Percentiles rank a stretch among this genome's conserved stretches.
These are phyloP conservation scores for Crithidia thermophila DNA, from an alignment of 208 protist genomes.

Conservation along the genomic window DNA sequence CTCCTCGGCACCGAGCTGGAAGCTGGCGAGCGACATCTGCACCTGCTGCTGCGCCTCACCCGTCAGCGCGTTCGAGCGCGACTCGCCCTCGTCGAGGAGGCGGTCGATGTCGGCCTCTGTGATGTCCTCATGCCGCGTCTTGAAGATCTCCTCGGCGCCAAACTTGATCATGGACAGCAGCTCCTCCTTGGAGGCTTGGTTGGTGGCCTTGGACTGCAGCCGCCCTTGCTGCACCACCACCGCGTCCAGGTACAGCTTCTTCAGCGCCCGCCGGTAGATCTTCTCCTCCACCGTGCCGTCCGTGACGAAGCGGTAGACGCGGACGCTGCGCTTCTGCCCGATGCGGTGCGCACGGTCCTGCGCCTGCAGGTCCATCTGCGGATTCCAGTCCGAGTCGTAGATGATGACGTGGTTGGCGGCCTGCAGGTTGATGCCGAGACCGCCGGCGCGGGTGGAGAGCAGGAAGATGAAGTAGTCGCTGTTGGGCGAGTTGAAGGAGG, in stretches of 20 bases:
- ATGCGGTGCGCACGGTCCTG: conserved; percentile 98
- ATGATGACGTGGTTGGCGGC: conserved; percentile 99
- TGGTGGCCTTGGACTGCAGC: conserved; percentile 54
- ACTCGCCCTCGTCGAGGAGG: conserved; percentile 93
- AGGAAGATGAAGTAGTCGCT: conserved; percentile 97
- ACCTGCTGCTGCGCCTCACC: conserved; percentile 82
- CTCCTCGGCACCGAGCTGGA: conserved; percentile 92
- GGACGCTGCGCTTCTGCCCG: conserved; percentile 97
- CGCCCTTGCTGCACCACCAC: conserved; percentile 98
- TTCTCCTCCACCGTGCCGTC: conserved; percentile 98
- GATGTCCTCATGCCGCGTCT: conserved; percentile 85
- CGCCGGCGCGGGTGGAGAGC: conserved; percentile 98
- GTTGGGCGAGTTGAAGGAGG: conserved; percentile 92
- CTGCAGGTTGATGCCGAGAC: conserved; percentile 99
- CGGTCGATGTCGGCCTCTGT: conserved; percentile 99
- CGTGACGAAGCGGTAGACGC: conserved; percentile 97
- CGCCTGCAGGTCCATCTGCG: conserved; percentile 98
- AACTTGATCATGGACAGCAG: conserved; percentile 98
- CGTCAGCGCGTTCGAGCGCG: conserved; percentile 82
- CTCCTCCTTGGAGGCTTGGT: conserved; percentile 92
- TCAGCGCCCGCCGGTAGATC: conserved; percentile 97
- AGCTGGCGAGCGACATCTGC: conserved; percentile 93
- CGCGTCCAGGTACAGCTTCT: conserved; percentile 98
- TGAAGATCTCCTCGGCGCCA: conserved; percentile 98
- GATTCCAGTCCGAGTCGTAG: conserved; percentile 99